Evolutionary conservation across 768 basidiomycete genomes (phyloP).

Genomic region (Ephemerocybe angulata): DNA sequence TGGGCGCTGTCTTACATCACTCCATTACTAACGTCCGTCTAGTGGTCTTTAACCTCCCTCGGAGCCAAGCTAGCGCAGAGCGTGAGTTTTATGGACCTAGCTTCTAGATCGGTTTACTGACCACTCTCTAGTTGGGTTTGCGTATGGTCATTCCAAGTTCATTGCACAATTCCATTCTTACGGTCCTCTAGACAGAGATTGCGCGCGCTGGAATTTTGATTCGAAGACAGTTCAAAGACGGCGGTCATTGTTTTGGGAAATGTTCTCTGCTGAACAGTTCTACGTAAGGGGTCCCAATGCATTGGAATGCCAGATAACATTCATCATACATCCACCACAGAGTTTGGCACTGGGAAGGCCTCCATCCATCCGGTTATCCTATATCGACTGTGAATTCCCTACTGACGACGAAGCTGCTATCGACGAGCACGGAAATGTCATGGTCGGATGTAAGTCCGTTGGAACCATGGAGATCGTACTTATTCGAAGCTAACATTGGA

Average conservation of each 20-base stretch:
- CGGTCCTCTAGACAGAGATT: slow-evolving; percentile 59
- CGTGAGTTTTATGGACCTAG: slow-evolving; percentile 50
- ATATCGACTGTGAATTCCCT: slow-evolving; percentile 60
- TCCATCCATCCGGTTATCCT: slow-evolving; percentile 54
- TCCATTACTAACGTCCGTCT: neutral
- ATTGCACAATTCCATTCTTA: neutral
- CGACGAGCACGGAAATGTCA: slow-evolving; percentile 40
- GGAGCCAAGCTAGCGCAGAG: slow-evolving; percentile 58
- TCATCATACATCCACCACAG: slow-evolving; percentile 25
- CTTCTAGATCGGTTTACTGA: slow-evolving; percentile 3
- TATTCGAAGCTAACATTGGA: neutral
- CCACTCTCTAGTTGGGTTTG: slow-evolving; percentile 45
- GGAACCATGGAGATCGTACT: neutral
- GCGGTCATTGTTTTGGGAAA: slow-evolving; percentile 66
- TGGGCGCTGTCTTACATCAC: neutral
- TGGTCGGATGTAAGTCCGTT: slow-evolving; percentile 50
- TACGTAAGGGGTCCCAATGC: slow-evolving; percentile 26
- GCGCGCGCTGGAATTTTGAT: slow-evolving; percentile 62
- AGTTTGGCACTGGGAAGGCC: slow-evolving; percentile 59
- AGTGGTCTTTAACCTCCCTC: slow-evolving; percentile 53
- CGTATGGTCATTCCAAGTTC: slow-evolving; percentile 36
- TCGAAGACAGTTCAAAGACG: slow-evolving; percentile 58
- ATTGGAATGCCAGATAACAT: neutral
- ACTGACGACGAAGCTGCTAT: slow-evolving; percentile 47
- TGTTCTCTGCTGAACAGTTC: slow-evolving; percentile 54